A percentile compares a stretch with the other conserved stretches of the same genome.
Conservation (phyloP, 257 asterid genomes). For the Orobanche coerulescens region DNA sequence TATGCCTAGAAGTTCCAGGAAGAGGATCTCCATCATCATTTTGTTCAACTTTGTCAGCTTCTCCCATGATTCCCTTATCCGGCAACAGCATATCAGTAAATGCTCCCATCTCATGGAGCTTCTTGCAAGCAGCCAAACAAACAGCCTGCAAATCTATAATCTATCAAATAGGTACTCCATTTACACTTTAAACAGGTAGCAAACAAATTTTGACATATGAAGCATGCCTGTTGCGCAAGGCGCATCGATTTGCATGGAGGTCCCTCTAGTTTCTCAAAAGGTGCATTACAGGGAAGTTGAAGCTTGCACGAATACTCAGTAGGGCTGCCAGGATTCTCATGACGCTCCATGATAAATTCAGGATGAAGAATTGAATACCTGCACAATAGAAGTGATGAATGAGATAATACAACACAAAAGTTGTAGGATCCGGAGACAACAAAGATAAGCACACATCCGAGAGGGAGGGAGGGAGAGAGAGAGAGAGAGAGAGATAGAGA, state of each 20-base stretch:
- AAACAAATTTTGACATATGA: slow-evolving; percentile 17
- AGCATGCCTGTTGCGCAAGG: slow-evolving; percentile 88
- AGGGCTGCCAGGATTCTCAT: slow-evolving; percentile 65
- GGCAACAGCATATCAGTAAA: slow-evolving; percentile 99
- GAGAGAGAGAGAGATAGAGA: too few relatives aligned
- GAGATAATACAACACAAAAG: slow-evolving; percentile 13
- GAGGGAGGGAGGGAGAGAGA: not conserved
- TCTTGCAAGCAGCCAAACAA: slow-evolving; percentile 98
- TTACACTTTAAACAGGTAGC: slow-evolving; percentile 4
- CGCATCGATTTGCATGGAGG: slow-evolving; percentile 93
- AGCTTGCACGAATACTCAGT: slow-evolving; percentile 93
- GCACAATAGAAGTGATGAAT: slow-evolving; percentile 21
- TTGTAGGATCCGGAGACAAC: slow-evolving; percentile 5
- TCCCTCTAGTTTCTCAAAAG: slow-evolving; percentile 91
- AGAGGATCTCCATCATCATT: slow-evolving; percentile 88
- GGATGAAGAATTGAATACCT: slow-evolving; percentile 97
- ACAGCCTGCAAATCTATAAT: slow-evolving; percentile 57
- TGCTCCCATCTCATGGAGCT: slow-evolving; percentile 99
- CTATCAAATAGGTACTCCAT: slow-evolving; percentile 17
- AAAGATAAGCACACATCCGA: slow-evolving; percentile 2
- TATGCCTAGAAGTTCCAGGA: slow-evolving; percentile 96
- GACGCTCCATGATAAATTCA: slow-evolving; percentile 85
- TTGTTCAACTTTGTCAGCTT: slow-evolving; percentile 65
- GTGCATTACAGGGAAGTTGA: slow-evolving; percentile 99
- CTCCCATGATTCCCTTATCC: slow-evolving; percentile 82